Percentiles rank a stretch among this genome's conserved stretches.
Evolutionary conservation across 2,329 filamentous ascomycete genomes (phyloP).

Genomic region (Triangularia setosa): DNA sequence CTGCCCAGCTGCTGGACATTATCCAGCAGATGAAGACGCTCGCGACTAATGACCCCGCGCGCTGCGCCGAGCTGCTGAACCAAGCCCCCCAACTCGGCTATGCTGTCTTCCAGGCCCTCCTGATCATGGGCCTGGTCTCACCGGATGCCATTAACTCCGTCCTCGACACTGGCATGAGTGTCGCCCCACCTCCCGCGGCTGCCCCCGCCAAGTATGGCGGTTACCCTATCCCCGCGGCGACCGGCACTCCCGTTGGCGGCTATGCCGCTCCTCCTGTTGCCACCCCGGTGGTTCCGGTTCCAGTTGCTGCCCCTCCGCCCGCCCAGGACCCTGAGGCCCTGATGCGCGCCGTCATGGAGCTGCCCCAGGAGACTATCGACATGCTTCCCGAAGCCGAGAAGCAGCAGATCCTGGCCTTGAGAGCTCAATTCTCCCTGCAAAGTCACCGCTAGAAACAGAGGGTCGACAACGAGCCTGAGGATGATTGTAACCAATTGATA

Average conservation of each 20-base stretch:
- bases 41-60: conserved; percentile 73
- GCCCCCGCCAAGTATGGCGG: conserved; percentile 29
- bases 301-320: conserved; percentile 37
- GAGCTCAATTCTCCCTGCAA: conserved; percentile 40
- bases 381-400: conserved; percentile 70
- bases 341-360: conserved; percentile 74
- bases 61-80: conserved; percentile 79
- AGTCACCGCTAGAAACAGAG: not conserved
- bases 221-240: conserved; percentile 39
- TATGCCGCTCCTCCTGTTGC: conserved; percentile 43
- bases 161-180: conserved; percentile 55
- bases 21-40: conserved; percentile 91
- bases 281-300: conserved; percentile 39
- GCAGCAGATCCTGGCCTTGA: conserved; percentile 73
- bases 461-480: not conserved
- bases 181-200: conserved; percentile 30
- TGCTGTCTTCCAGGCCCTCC: conserved; percentile 88
- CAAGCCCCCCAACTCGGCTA: conserved; percentile 91
- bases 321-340: conserved; percentile 63
- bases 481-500: not conserved
- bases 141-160: conserved; percentile 77
- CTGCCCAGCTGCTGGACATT: conserved; percentile 87
- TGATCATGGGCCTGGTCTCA: conserved; percentile 90
- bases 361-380: conserved; percentile 78
- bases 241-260: conserved; percentile 45